Evolutionary conservation across 2,329 filamentous ascomycete species (phyloP), one percentile per base, ranked within the genome.

Genomic region (Sphaerulina musiva): DNA sequence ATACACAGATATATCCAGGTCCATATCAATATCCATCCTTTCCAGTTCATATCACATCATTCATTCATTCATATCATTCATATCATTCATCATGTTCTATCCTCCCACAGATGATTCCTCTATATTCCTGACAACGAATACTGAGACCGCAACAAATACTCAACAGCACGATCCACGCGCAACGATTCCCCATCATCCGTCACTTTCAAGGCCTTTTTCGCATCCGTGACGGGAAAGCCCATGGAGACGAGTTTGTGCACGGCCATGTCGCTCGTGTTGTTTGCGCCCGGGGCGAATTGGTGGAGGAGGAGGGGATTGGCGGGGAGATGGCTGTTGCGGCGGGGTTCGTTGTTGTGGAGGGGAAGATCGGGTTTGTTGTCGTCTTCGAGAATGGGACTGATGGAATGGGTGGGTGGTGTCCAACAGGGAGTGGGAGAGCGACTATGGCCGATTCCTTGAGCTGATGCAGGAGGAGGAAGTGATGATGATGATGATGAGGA

Each of bases 171-270:
- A 60, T 82, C 75, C 8, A 80, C 73, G 53, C 82, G 72, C 58
- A 84, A 69, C 0, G 80, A 80, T 58, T 82, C 78, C 0, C 81
- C 82, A 11, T 75, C 76, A 64, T 84, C 82, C 4, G 81, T 84
- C 60, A 78, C 74, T 40, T 76, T 75, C 14, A 85, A 68, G 14
- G 82, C 82, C 62, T 77, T 75, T 54, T 77, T 76, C 6, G 80
- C 81, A 58, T 81, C 74, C 14, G 75, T 73, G 12, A 76, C 70
- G 6, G 73, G 73, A 59, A 84, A 85, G 0, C 82, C 82, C 66
- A 84, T 79, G 36, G 81, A 77, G 4, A 83, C 78, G 53, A 85
- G 78, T 41, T 75, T 72, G 45, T 73, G 70, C 14, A 84, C 76
- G 0, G 82, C 82, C 44, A 74, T 72, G 46, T 83, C 80, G 11